Evolutionary conservation across 768 basidiomycete genomes (phyloP).

Genomic region (Trametes villosa): DNA sequence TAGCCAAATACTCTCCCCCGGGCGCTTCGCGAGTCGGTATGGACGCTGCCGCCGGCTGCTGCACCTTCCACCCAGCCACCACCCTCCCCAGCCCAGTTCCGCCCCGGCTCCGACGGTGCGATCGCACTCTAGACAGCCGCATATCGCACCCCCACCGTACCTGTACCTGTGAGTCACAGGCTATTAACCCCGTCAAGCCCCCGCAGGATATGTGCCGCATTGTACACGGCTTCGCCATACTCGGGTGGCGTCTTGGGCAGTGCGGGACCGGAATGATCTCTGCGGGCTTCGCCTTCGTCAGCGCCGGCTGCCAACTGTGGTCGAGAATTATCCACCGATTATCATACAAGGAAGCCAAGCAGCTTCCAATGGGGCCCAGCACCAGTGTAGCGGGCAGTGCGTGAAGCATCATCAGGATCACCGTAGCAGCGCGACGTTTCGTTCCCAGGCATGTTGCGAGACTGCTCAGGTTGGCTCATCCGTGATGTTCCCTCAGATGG

Average conservation of each 20-base stretch:
- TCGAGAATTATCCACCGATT: background rate
- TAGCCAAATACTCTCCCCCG: conserved; percentile 12
- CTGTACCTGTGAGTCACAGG: background rate
- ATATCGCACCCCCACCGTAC: background rate
- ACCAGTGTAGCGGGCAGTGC: conserved; percentile 3
- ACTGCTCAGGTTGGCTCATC: background rate
- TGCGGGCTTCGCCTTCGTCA: background rate
- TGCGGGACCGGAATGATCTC: background rate
- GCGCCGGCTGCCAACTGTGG: background rate
- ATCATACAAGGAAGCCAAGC: background rate
- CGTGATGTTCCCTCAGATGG: background rate
- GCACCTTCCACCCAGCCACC: background rate
- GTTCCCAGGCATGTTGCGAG: conserved; percentile 5
- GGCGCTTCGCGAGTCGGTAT: conserved; percentile 3
- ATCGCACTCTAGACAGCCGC: background rate
- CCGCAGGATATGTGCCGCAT: background rate
- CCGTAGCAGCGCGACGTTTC: conserved; percentile 12
- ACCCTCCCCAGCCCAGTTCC: background rate
- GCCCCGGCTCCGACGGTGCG: background rate
- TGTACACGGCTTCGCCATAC: background rate
- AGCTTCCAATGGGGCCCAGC: conserved; percentile 1
- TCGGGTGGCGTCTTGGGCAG: background rate
- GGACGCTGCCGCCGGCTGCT: conserved; percentile 1
- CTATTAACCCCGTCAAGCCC: background rate
- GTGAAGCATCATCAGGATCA: conserved; percentile 14